Evolutionary conservation across 2,329 filamentous ascomycete species (phyloP), one percentile per base, ranked within the genome.

Genomic region (Botrytis cinerea): DNA sequence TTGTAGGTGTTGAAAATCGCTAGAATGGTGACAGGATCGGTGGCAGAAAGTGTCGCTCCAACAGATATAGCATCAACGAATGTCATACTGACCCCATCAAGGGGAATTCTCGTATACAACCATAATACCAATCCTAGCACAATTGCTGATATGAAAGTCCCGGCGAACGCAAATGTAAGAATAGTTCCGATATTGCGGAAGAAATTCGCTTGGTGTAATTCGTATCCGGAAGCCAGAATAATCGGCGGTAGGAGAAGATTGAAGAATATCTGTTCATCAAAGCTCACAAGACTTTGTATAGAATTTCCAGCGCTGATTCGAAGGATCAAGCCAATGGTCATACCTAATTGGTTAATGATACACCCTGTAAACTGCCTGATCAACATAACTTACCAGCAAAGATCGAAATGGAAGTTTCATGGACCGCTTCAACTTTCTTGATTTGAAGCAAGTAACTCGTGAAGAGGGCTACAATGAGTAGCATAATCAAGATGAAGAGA

Each of bases 1-100:
- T 98, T 98, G 88, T 98, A 99, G 1, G 96, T 93, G 83, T 98
- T 98, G 88, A 99, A 99, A 78, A 99, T 99, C 81, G 96, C 96
- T 71, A 99, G 86, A 79, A 99, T 98, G 0, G 96, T 99, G 74
- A 99, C 95, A 0, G 96, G 96, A 81, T 99, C 96, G 1, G 96
- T 99, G 74, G 96, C 96, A 2, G 96, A 98, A 46, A 99, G 88
- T 0, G 96, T 99, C 62, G 96, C 96, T 79, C 96, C 96, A 61
- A 99, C 94, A 1, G 95, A 97, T 81, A 99, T 96, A 76, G 96
- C 96, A 81, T 99, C 96, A 77, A 98, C 93, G 82, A 98, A 98
- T 73, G 89, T 91, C 84, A 99, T 93, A 74, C 92, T 89, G 76
- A 98, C 85, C 2, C 93, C 93, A 83, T 96, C 93, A 61, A 97